A percentile compares a stretch with the other conserved stretches of the same genome.
These are phyloP conservation scores for Strobilomyces confusus DNA, from an alignment of 768 basidiomycete species.

Conservation along the genomic window DNA sequence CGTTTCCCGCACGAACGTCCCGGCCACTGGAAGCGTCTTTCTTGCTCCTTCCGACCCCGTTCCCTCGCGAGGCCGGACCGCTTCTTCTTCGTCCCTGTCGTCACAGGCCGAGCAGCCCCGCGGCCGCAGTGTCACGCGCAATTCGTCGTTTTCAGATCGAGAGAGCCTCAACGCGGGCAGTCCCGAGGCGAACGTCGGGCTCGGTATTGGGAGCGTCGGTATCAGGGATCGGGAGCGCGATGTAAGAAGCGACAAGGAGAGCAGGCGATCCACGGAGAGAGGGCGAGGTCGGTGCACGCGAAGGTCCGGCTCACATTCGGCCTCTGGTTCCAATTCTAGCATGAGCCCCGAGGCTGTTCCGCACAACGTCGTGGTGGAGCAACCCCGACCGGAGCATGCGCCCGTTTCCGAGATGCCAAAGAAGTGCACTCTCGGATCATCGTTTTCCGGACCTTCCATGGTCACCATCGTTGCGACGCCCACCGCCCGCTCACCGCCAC, in stretches of 20 bases:
- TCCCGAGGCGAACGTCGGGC: constrained; percentile 34
- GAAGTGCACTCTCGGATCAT: constrained; percentile 17
- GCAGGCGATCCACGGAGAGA: constrained; percentile 25
- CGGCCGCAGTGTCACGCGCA: constrained; percentile 53
- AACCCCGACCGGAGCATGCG: constrained; percentile 5
- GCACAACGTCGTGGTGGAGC: constrained; percentile 5
- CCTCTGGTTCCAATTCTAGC: constrained; percentile 36
- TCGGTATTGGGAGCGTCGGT: constrained; percentile 31
- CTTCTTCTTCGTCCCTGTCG: constrained; percentile 33
- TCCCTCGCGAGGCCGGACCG: constrained; percentile 25
- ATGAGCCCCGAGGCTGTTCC: constrained; percentile 25
- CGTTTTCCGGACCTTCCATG: constrained; percentile 27
- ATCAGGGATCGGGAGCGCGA: constrained; percentile 33
- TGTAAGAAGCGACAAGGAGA: constrained; percentile 22
- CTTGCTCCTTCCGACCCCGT: constrained; percentile 25
- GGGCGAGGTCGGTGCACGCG: constrained; percentile 29
- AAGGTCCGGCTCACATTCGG: constrained; percentile 22
- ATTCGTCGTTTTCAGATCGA: constrained; percentile 53
- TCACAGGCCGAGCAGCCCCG: constrained; percentile 35
- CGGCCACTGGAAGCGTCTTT: constrained; percentile 20
- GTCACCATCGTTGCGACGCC: constrained; percentile 10
- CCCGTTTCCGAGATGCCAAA: constrained; percentile 13
- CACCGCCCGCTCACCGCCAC: constrained; percentile 21
- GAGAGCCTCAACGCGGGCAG: constrained; percentile 36
- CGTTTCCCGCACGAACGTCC: constrained; percentile 11